Evolutionary conservation across 2,329 filamentous ascomycete genomes (phyloP), one percentile per base, ranked within the genome.

Genomic region (Trichoderma brevicompactum): DNA sequence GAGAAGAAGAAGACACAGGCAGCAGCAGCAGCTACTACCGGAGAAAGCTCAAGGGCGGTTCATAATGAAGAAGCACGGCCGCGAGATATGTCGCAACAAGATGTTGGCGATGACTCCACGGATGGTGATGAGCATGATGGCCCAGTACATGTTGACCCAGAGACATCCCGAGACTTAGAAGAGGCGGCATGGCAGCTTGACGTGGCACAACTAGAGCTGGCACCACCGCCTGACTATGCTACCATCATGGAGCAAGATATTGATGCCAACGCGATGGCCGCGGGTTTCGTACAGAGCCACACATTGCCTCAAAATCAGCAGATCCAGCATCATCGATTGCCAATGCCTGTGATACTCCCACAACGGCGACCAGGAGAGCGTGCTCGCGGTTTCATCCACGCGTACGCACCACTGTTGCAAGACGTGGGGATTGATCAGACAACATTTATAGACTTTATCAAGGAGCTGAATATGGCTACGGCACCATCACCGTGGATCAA

Each of bases 301-400:
- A 43, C 46, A 17, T 50, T 52, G 2, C 56, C 10, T 4, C 19
- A 46, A 43, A 52, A 15, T 13, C 44, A 32, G 3, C 46, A 48
- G 12, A 1, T 32, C 10, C 54, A 52, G 17, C 17, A 15, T 7
- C n/a, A 36, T 10, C 32, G 48, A 34, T 70, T 82, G 2, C 74
- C 77, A n/a, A 75, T 77, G 55, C 82, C 83, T 0, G 80, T 86
- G 23, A 79, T 86, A 23, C 71, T 86, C 3, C 81, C 83, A 0
- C 84, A 86, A 65, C 74, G 83, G 2, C 79, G 84, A 10, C 83
- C 84, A 0, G 76, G 79, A 36, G 75, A 78, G 38, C 81, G 81
- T 59, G 70, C 73, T 0, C 77, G 83, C 12, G 84, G 83, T 0
- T 85, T 86, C 68, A 74, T 85, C 3, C 78, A 79, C n/a, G 83